Percentiles rank a stretch among this genome's conserved stretches.
These are phyloP conservation scores for Daedalea quercina DNA, from an alignment of 768 basidiomycete genomes.

Conservation along the genomic window DNA sequence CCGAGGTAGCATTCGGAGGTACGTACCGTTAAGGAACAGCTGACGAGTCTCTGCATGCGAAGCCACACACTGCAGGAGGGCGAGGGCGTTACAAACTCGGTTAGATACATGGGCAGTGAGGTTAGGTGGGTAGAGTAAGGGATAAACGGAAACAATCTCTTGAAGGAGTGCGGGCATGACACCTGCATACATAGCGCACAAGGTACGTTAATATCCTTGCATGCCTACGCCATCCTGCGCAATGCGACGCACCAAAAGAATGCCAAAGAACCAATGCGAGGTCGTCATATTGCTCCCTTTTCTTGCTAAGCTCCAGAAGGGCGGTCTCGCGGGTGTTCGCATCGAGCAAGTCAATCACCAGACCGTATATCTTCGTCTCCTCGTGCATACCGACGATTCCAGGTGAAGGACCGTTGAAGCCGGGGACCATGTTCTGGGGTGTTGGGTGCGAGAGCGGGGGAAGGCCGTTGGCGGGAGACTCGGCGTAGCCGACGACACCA, in stretches of 20 bases:
- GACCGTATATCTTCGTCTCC: slow-evolving; percentile 80
- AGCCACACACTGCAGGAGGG: slow-evolving; percentile 95
- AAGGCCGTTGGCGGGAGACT: slow-evolving; percentile 53
- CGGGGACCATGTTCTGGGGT: slow-evolving; percentile 25
- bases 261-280: slow-evolving; percentile 97
- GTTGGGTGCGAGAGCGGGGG: slow-evolving; percentile 50
- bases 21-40: slow-evolving; percentile 86
- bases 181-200: slow-evolving; percentile 38
- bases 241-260: slow-evolving; percentile 69
- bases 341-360: slow-evolving; percentile 86
- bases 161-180: slow-evolving; percentile 97
- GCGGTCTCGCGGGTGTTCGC: slow-evolving; percentile 82
- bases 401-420: slow-evolving; percentile 19
- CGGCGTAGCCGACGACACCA: slow-evolving; percentile 47
- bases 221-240: background rate
- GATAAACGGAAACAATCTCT: slow-evolving; percentile 98
- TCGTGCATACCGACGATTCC: slow-evolving; percentile 30
- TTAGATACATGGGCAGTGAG: slow-evolving; percentile 97
- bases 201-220: background rate
- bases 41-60: slow-evolving; percentile 95
- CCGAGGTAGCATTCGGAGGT: no score
- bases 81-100: slow-evolving; percentile 97
- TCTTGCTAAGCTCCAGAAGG: slow-evolving; percentile 94
- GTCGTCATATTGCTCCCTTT: slow-evolving; percentile 98
- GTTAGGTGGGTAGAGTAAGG: slow-evolving; percentile 89